Base-by-base conservation (phyloP, 805 yeast genomes). In the Metschnikowia lunata region DNA sequence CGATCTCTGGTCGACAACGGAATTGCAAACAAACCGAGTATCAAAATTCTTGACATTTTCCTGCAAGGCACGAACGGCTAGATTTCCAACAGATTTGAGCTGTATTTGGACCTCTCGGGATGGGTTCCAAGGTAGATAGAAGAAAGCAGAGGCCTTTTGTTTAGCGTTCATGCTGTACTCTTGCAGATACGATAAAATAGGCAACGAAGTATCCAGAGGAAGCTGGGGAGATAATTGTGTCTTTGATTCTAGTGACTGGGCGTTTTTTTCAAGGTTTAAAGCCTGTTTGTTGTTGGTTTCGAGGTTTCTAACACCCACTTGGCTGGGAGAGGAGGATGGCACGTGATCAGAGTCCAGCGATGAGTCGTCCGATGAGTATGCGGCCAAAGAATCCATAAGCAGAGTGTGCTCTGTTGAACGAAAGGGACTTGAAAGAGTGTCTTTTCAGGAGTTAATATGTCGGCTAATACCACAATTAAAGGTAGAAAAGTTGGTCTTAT, bases 101-200 rank as follows among this genome's bases (percentile, higher is more conserved):
- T 26, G 30, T 8, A 18, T 18, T 8, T 42, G 30, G 1, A 31
- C 15, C 3, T 35, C 36, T 2, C 39, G 38, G 23, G 46, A 33
- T 3, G 58, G 56, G 18, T 36, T 27, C 60, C 62, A 59, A 12
- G 60, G 58, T 6, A 59, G 36, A 28, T 50, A 55, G 7, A 46
- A 37, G 33, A 50, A 60, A 8, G 49, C 43, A 8, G 53, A 32
- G 7, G 40, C 28, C 23, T 41, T 49, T 6, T 42, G 52, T 34
- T 49, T 45, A 39, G 47, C 41, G 38, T 48, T 45, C 54, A 51
- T 49, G 42, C 52, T 39, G 47, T 55, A 58, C 42, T 60, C 60
- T 31, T 54, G 56, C 55, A 51, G 50, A 40, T 48, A 48, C 15
- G 43, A 39, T 6, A 43, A 34, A 39, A 46, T 39, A 9, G 18